These are phyloP conservation scores for Davidsoniella virescens DNA, from an alignment of 2,329 filamentous ascomycete species.

Conservation along the genomic window DNA sequence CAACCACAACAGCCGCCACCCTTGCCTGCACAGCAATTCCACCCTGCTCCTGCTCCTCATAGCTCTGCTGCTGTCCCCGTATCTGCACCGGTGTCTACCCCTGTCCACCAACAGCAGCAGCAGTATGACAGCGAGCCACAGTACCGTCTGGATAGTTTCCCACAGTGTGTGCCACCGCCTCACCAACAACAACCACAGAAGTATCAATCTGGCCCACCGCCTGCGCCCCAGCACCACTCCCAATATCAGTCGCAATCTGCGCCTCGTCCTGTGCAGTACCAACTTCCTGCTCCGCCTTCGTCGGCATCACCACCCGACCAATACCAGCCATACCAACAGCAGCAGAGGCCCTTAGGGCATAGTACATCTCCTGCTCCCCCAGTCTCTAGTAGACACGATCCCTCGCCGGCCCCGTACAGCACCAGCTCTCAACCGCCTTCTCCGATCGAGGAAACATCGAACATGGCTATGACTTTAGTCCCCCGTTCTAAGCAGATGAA, in stretches of 20 bases:
- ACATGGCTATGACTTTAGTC: conserved; percentile 13
- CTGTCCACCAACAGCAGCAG: neutral
- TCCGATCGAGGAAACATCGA: conserved; percentile 12
- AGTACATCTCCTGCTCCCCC: neutral
- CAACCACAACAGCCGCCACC: neutral
- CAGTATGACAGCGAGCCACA: neutral
- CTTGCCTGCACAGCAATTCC: neutral
- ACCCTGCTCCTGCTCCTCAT: neutral
- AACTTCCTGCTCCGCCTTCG: neutral
- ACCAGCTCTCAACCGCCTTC: conserved; percentile 3
- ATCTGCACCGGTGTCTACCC: neutral
- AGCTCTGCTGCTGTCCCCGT: neutral
- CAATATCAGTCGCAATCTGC: conserved; percentile 6
- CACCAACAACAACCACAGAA: neutral
- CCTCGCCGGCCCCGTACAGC: neutral
- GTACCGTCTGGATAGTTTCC: too few species aligned
- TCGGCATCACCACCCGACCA: conserved; percentile 2
- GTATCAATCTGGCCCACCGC: conserved; percentile 2
- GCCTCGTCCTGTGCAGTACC: conserved; percentile 7
- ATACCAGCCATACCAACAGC: conserved; percentile 3
- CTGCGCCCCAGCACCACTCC: conserved; percentile 1
- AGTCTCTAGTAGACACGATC: neutral
- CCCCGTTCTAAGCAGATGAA: conserved; percentile 1
- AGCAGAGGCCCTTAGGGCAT: neutral
- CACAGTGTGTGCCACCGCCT: neutral